Conservation (phyloP, 305 asterid genomes). For the Fraxinus dipetala region DNA sequence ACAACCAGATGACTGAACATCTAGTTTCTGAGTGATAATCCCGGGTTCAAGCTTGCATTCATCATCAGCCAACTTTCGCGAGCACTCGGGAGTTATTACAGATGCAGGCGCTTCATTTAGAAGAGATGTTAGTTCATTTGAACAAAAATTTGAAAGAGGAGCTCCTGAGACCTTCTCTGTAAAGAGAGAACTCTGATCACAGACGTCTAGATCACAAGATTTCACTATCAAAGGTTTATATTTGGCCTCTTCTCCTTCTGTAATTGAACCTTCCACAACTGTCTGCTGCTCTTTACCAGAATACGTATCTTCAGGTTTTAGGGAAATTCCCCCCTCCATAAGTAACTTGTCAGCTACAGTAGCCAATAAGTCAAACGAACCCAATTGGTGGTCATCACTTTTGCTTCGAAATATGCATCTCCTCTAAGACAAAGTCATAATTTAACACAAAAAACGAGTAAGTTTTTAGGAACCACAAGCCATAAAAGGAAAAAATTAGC, state of each 20-base stretch:
- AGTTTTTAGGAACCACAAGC: constrained; percentile 6
- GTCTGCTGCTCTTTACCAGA: constrained; percentile 30
- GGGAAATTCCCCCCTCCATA: constrained; percentile 54
- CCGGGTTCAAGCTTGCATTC: constrained; percentile 58
- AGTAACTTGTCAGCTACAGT: constrained; percentile 78
- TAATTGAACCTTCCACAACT: constrained; percentile 32
- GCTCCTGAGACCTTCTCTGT: constrained; percentile 62
- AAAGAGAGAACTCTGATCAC: constrained; percentile 52
- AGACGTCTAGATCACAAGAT: constrained; percentile 26
- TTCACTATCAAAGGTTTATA: constrained; percentile 41
- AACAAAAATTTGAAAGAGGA: constrained; percentile 36
- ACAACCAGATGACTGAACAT: constrained; percentile 46
- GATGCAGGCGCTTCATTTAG: constrained; percentile 60
- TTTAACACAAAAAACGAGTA: neutral
- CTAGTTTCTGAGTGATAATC: constrained; percentile 40
- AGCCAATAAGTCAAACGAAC: constrained; percentile 82
- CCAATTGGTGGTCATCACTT: constrained; percentile 52
- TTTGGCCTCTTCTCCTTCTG: constrained; percentile 37
- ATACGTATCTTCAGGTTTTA: constrained; percentile 34
- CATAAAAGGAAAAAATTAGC: constrained; percentile 2
- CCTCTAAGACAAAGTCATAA: constrained; percentile 44
- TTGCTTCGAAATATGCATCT: constrained; percentile 54
- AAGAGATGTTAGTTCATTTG: constrained; percentile 34
- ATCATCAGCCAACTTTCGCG: constrained; percentile 52
- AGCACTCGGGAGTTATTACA: constrained; percentile 59